Base-by-base conservation (phyloP, 1,139 yeast genomes). In the Suhomyces wounanorum region DNA sequence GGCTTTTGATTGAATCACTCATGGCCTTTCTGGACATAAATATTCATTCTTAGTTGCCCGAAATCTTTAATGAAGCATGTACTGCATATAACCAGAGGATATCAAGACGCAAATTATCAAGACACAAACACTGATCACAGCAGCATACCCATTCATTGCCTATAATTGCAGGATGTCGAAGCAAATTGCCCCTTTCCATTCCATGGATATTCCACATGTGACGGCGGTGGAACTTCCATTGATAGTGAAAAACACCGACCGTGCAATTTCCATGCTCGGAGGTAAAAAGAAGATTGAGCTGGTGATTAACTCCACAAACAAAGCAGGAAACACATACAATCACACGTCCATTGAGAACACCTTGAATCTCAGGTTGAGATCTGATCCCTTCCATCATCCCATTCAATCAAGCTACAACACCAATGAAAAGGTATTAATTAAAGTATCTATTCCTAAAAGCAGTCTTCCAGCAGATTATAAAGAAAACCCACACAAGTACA, bases 381-480 rank as follows among this genome's bases (percentile, higher is more conserved):
- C 79, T 9, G 92, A 85, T 69, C 80, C 85, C 44, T 84, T 87
- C 65, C 94, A 89, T 56, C 99, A 94, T 65, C 97, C 98, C 0
- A 73, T 94, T 3, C 78, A 70, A 68, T 77, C 68, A 77, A 91
- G 55, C 63, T 72, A 65, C 56, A 76, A 62, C 59, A 76, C 60
- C 7, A 74, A 78, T 46, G 94, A 88, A 58, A 85, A 89, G 54
- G 70, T 92, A 1, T 64, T 94, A 35, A 60, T 92, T 45, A 87
- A 87, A 60, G 75, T 94, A 0, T 77, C 83, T 2, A 72, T 94
- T 11, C 95, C 97, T 2, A 86, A 82, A 61, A 73, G 56, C 40
- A 59, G 63, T 37, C 52, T 76, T 8, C 80, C 81, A 0, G 35
- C 73, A 28, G 77, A 82, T 30, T 70, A 84, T 40, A 69, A 63